These are phyloP conservation scores for Leccinum variicolor DNA, from an alignment of 768 basidiomycete species.

Conservation along the genomic window DNA sequence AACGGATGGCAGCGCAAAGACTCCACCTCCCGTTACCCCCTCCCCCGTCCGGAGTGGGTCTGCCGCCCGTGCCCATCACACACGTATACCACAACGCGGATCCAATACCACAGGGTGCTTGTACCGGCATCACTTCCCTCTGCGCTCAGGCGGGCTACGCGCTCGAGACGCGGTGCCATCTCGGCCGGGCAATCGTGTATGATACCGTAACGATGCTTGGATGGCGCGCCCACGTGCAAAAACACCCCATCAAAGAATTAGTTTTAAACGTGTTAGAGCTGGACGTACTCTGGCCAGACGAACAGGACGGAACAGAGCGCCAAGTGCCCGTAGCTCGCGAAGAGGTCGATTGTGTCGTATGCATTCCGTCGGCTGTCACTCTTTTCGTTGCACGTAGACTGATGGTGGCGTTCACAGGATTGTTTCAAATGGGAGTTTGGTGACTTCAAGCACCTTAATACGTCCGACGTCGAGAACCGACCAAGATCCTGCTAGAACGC, in stretches of 20 bases:
- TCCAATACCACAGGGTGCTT: slow-evolving; percentile 61
- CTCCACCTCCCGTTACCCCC: slow-evolving; percentile 61
- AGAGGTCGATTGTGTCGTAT: slow-evolving; percentile 63
- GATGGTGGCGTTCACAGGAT: slow-evolving; percentile 44
- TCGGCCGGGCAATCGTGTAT: slow-evolving; percentile 61
- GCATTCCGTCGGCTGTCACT: slow-evolving; percentile 14
- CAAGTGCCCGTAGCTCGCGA: slow-evolving; percentile 56
- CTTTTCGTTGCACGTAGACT: neutral
- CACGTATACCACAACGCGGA: slow-evolving; percentile 71
- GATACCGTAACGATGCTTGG: slow-evolving; percentile 62
- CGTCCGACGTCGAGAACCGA: neutral
- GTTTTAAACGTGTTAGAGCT: slow-evolving; percentile 52
- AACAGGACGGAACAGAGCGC: slow-evolving; percentile 34
- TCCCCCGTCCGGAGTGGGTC: neutral
- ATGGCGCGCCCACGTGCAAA: slow-evolving; percentile 57
- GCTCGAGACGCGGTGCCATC: slow-evolving; percentile 58
- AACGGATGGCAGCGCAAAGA: slow-evolving; percentile 56
- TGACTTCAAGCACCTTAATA: slow-evolving; percentile 33
- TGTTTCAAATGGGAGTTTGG: slow-evolving; percentile 79
- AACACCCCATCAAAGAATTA: slow-evolving; percentile 52
- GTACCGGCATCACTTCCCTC: slow-evolving; percentile 46
- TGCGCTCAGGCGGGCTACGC: slow-evolving; percentile 69
- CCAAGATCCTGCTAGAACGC: neutral
- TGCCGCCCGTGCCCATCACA: slow-evolving; percentile 28
- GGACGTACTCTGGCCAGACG: slow-evolving; percentile 40